Evolutionary conservation across 129 eudicot species (phyloP).

Genomic region (Centella asiatica): DNA sequence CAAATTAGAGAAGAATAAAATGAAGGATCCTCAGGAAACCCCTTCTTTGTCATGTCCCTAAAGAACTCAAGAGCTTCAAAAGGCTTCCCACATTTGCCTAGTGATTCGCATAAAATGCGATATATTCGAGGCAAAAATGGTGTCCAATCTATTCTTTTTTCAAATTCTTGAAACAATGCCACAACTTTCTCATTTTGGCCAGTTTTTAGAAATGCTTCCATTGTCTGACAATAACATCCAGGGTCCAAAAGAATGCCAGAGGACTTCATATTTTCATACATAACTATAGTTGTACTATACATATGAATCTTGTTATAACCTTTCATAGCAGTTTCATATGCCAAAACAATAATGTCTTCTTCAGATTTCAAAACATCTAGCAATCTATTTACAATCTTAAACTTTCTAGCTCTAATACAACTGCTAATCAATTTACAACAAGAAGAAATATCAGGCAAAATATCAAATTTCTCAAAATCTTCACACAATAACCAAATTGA

Average conservation of each 20-base stretch:
- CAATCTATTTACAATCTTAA: conserved; percentile 47
- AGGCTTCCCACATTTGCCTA: conserved; percentile 49
- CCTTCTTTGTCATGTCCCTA: conserved; percentile 49
- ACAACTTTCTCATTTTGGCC: conserved; percentile 37
- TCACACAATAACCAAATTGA: conserved; percentile 37
- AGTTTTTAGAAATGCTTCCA: conserved; percentile 72
- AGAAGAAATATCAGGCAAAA: conserved; percentile 45
- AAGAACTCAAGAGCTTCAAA: conserved; percentile 63
- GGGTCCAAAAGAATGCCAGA: conserved; percentile 37
- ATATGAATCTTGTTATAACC: conserved; percentile 83
- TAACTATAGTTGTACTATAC: conserved; percentile 50
- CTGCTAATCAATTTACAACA: conserved; percentile 51
- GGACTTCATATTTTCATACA: conserved; percentile 53
- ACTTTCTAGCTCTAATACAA: conserved; percentile 72
- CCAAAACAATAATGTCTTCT: conserved; percentile 39
- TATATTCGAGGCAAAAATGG: conserved; percentile 39
- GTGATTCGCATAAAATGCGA: conserved; percentile 48
- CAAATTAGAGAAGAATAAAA: conserved; percentile 54
- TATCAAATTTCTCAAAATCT: conserved; percentile 43
- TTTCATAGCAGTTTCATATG: conserved; percentile 68
- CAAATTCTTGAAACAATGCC: conserved; percentile 48
- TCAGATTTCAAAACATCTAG: conserved; percentile 38
- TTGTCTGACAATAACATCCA: conserved; percentile 45
- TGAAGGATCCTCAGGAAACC: conserved; percentile 43
- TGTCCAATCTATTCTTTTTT: conserved; percentile 21